Base-by-base conservation (phyloP, 352 stramenopile genomes). In the Thraustochytrium striatum region DNA sequence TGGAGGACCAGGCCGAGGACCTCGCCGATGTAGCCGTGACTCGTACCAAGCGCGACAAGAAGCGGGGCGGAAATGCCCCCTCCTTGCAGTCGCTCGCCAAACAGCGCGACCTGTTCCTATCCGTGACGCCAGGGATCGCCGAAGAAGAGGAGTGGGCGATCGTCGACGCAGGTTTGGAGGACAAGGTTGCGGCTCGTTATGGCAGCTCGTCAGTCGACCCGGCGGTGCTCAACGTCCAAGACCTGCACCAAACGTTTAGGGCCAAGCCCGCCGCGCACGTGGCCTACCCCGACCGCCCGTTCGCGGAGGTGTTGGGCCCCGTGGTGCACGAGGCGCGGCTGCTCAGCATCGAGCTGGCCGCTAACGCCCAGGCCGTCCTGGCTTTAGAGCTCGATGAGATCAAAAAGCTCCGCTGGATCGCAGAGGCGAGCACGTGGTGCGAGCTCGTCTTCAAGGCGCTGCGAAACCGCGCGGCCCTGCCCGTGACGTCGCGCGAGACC, bases 1-100 rank as follows among this genome's bases (percentile, higher is more conserved):
- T n/a, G n/a, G n/a, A n/a, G n/a, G n/a, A n/a, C n/a, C n/a, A n/a
- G n/a, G n/a, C n/a, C n/a, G n/a, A n/a, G n/a, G n/a, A n/a, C n/a
- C n/a, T n/a, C n/a, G n/a, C n/a, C 21, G 59, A 70, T n/a, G 25
- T 28, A 0, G n/a, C 38, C 21, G 13, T 70, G n/a, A 38, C 33
- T 3, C 65, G 65, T 61, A 1, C 41, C 19, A 75, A 75, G 36
- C 65, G 65, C 2, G 65, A 75, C 13, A 75, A 75, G 25, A 75
- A 75, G 25, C 65, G 65, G 11, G 35, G 30, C 1, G 30, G 35
- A 25, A 70, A n/a, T n/a, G 59, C 33, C 7, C 25, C 25, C 16
- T 25, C 7, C 32, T 7, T 38, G 36, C 13, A 11, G 21, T 9
- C 13, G 41, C 28, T 38, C 21, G 35, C 9, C 2, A 58, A 38